Evolutionary conservation across 1,284 basidiomycete species (phyloP), one percentile per base, ranked within the genome.

Genomic region (Athelia sp.): DNA sequence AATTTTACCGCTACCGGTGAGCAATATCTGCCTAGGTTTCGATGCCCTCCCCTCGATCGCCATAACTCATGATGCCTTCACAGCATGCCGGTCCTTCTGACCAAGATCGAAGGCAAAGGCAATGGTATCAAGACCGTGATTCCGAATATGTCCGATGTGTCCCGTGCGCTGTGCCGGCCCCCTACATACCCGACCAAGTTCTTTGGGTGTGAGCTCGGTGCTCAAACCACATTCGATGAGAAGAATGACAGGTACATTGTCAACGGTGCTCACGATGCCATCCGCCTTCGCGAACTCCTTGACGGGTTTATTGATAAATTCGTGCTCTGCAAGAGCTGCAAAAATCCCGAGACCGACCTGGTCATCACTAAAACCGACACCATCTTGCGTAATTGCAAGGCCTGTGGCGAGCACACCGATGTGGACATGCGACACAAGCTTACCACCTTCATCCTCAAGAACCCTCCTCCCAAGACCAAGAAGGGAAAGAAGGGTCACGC

Each of bases 71-170:
- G 43, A 47, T 64, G 45, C 34, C 34, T 36, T 55, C 8, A 34
- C 44, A 90, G 90, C 61, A 99, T 99, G 97, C 97, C 97, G 47
- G 72, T 95, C 54, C 82, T 99, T 53, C 80, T 84, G 59, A 98
- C 90, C 59, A 99, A 99, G 76, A 95, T 99, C 48, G 97, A 99
- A 73, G 97, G 97, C 62, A 94, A 94, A 71, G 97, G 97, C 50
- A 99, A 99, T 67, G 97, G 97, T 57, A 99, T 99, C 76, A 99
- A 99, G 76, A 99, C 97, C 36, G 94, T 98, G 64, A 74, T 97
- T 50, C 93, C 93, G 43, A 99, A 99, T 75, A 98, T 99, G 94
- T 85, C 93, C 55, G 97, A 99, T 71, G 90, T 99, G 58, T 93
- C 96, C 46, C 88, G 93, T 52, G 93, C 97, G 36, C 82, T 99